Evolutionary conservation across 495 filamentous ascomycete genomes (phyloP), one percentile per base, ranked within the genome.

Genomic region (Penicilliopsis zonata): DNA sequence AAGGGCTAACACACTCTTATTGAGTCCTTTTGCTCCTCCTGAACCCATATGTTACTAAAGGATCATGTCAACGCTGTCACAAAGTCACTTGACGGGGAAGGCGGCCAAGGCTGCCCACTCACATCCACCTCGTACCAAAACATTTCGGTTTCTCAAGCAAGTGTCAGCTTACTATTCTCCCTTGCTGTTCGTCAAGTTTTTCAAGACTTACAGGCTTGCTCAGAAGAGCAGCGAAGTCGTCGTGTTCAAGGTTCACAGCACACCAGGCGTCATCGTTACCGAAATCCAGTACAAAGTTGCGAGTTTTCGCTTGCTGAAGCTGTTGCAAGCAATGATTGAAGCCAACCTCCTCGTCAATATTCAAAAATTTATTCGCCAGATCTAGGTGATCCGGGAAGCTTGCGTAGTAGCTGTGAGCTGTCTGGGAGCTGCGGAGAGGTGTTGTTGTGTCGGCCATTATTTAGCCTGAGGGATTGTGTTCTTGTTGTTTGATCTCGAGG

Each of bases 211-310:
- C 60, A 29, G 43, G 41, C 19, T 47, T 46, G 26, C 40, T 52
- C 12, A 62, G 37, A 28, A 67, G 41, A 2, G 32, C 13, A n/a
- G 46, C 42, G n/a, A 80, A 35, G 9, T 75, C 62, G 0, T 49
- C 40, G 0, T 46, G 39, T 0, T 55, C 42, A 18, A 85, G 38
- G 48, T 87, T 59, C 20, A 73, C 69, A 3, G 72, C 74, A 41
- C 73, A 74, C 42, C 57, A 72, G 10, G 78, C 77, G 40, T 66
- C 59, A 8, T 76, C 61, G 14, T 66, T 65, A 18, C 78, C 74
- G 51, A 85, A 86, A 33, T 85, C 77, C 9, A 87, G 59, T 13
- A 80, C 70, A 43, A 87, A 85, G 41, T 78, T 84, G 9, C 36
- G 48, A 3, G 71, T 73, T 3, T 48, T 36, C 13, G 50, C 37